These are phyloP conservation scores for Wickerhamomyces ciferrii DNA, from an alignment of 805 yeast genomes.

Conservation along the genomic window DNA sequence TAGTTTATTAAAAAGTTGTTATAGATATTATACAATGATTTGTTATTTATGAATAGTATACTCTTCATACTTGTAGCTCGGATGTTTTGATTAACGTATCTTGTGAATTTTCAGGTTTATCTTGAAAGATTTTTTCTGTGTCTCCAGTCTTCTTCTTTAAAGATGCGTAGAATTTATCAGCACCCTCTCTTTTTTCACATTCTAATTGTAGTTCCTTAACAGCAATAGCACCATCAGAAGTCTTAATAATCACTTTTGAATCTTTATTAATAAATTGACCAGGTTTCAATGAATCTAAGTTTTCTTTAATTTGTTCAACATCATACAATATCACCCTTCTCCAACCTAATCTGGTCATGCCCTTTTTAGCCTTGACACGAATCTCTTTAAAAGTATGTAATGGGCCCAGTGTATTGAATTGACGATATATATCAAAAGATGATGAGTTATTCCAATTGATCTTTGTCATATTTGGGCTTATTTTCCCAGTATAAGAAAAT, in stretches of 20 bases:
- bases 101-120: neutral
- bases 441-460: slow-evolving; percentile 44
- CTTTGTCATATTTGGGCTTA: slow-evolving; percentile 35
- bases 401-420: slow-evolving; percentile 50
- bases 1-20: neutral
- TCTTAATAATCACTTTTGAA: slow-evolving; percentile 31
- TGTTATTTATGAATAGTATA: too few species aligned
- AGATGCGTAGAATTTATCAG: slow-evolving; percentile 36
- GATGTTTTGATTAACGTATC: neutral
- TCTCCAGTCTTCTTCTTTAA: slow-evolving; percentile 44
- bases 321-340: slow-evolving; percentile 47
- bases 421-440: slow-evolving; percentile 34
- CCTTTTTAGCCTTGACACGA: slow-evolving; percentile 26
- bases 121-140: slow-evolving; percentile 10
- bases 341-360: slow-evolving; percentile 21
- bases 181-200: slow-evolving; percentile 42
- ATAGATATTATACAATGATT: neutral
- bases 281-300: slow-evolving; percentile 4
- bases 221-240: slow-evolving; percentile 37
- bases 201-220: slow-evolving; percentile 44
- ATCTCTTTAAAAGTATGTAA: slow-evolving; percentile 40
- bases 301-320: neutral
- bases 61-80: neutral
- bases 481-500: slow-evolving; percentile 54
- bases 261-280: slow-evolving; percentile 26